These are phyloP conservation scores for Penicillium olsonii DNA, from an alignment of 2,329 filamentous ascomycete genomes.

Conservation along the genomic window DNA sequence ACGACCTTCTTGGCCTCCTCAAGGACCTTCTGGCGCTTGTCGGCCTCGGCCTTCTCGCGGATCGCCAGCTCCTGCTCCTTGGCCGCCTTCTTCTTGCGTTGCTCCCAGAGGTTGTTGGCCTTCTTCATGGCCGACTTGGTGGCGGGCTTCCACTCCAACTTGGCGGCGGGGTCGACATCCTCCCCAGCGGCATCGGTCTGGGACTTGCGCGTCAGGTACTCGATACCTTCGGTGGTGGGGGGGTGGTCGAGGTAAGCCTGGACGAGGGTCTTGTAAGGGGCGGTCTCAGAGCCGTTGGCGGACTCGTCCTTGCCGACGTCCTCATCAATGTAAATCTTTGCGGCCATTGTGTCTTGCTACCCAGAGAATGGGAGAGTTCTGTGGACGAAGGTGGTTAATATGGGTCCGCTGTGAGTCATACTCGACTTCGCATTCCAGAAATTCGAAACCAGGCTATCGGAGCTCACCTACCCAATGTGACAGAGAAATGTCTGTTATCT, in stretches of 20 bases:
- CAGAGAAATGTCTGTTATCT: slow-evolving; percentile 8
- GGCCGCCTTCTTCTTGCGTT: slow-evolving; percentile 79
- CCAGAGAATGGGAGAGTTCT: slow-evolving; percentile 7
- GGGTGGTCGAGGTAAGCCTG: slow-evolving; percentile 74
- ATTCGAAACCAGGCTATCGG: slow-evolving; percentile 1
- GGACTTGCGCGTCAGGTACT: slow-evolving; percentile 70
- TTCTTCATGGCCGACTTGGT: slow-evolving; percentile 87
- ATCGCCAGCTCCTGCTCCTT: slow-evolving; percentile 74
- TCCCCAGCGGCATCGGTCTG: slow-evolving; percentile 61
- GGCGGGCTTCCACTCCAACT: slow-evolving; percentile 75
- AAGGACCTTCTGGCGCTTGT: slow-evolving; percentile 68
- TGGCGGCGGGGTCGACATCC: slow-evolving; percentile 64
- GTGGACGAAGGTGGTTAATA: slow-evolving; percentile 5
- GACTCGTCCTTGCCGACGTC: slow-evolving; percentile 72
- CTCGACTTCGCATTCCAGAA: background rate
- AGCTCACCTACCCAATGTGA: slow-evolving; percentile 2
- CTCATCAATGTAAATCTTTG: slow-evolving; percentile 73
- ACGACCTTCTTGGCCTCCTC: slow-evolving; percentile 82
- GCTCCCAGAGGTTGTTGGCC: slow-evolving; percentile 71
- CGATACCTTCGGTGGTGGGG: slow-evolving; percentile 56
- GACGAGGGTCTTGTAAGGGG: slow-evolving; percentile 79
- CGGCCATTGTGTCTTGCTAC: slow-evolving; percentile 30
- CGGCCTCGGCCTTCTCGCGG: slow-evolving; percentile 70
- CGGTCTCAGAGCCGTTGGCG: slow-evolving; percentile 67
- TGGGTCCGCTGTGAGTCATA: slow-evolving; percentile 22